Conservation (phyloP, 176 grass and related monocot species). For the Aechmea fasciata region DNA sequence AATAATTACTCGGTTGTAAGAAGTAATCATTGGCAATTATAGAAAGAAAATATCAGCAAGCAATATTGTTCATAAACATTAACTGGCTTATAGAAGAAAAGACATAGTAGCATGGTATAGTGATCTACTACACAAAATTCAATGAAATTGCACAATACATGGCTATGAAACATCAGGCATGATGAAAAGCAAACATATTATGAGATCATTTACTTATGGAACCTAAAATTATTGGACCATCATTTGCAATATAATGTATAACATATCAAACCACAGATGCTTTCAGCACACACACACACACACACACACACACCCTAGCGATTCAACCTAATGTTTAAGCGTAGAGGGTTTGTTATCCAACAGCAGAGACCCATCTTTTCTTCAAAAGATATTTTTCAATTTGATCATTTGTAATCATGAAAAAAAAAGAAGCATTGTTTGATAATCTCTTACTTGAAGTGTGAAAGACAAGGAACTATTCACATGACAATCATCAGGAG, state of each 20-base stretch:
- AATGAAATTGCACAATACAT: too few relatives aligned
- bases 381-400: too few relatives aligned
- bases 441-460: slow-evolving; percentile 52
- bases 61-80: not conserved
- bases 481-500: slow-evolving; percentile 95
- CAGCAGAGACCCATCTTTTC: too few relatives aligned
- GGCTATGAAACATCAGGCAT: too few relatives aligned
- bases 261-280: not conserved
- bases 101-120: too few relatives aligned
- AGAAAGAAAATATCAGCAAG: not conserved
- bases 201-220: too few relatives aligned
- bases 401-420: not conserved
- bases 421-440: slow-evolving; percentile 11
- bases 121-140: too few relatives aligned
- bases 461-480: slow-evolving; percentile 89
- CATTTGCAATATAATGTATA: not conserved
- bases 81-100: too few relatives aligned
- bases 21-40: not conserved
- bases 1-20: slow-evolving; percentile 3
- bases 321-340: too few relatives aligned
- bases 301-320: not conserved
- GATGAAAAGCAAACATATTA: too few relatives aligned
- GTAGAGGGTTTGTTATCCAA: too few relatives aligned
- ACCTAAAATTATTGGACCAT: too few relatives aligned
- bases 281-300: not conserved